Base-by-base conservation (phyloP, 2,329 filamentous ascomycete species). In the Ramularia collo-cygni region DNA sequence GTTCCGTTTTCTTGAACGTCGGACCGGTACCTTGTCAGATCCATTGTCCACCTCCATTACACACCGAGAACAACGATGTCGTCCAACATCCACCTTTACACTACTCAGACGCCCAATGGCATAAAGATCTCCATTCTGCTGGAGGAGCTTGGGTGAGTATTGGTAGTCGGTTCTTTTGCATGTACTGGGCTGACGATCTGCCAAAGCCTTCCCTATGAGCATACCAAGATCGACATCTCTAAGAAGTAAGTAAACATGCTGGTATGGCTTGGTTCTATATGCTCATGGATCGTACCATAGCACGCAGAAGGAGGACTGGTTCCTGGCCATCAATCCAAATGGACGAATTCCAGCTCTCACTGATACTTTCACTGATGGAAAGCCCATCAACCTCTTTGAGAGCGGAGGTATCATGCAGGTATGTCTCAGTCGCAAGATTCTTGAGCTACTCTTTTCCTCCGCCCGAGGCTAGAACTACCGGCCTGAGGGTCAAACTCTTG, bases 261-360 rank as follows among this genome's bases (percentile, higher is more conserved):
- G 14, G 31, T n/a, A 2, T 8, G 17, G 14, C 13, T 10, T 18
- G 8, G 31, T 19, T 33, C 14, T 18, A 1, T n/a, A 8, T 17
- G 13, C 16, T 17, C 8, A 13, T 10, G 1, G 8, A 18, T 8
- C 14, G 8, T 4, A 19, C 31, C 10, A 33, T 19, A 43, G 41
- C 60, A 74, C 69, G n/a, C 86, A 93, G 56, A 93, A 92, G 55
- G 76, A 90, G 62, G 77, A 77, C 12, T 93, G 85, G 86, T 95
- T 90, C 66, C 75, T 93, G 18, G 79, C 81, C 37, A 93, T 95
- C 67, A 95, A 95, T 65, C 88, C 88, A 48, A 95, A 95, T 62
- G 88, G 88, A 49, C 83, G 88, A 51, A 94, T 95, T 54, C 89
- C 88, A 3, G 88, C 88, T 42, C 56, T 95, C 36, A 92, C 85